phyloP scores from a whole-genome alignment of 225 moss, liverwort and hornwort species.

The Takakia lepidozioides region DNA sequence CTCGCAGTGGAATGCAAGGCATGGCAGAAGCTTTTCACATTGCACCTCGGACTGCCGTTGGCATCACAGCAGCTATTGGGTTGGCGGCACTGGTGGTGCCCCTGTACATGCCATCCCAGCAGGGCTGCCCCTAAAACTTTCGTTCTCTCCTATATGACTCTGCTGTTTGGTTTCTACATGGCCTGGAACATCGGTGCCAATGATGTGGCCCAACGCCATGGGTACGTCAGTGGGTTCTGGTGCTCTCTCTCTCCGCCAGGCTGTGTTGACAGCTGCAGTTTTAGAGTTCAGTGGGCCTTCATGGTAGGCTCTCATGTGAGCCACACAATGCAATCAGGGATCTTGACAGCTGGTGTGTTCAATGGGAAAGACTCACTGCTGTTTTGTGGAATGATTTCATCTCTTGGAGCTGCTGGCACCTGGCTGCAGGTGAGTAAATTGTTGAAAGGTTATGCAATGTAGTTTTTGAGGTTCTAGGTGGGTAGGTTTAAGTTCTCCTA shows the following conservation, averaged over 20 bases:
- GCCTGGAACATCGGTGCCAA: constrained; percentile 98
- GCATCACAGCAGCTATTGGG: constrained; percentile 52
- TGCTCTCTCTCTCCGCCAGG: constrained; percentile 76
- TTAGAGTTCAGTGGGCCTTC: constrained; percentile 80
- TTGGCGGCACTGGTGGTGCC: constrained; percentile 60
- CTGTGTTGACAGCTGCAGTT: constrained; percentile 77
- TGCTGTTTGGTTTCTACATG: constrained; percentile 90
- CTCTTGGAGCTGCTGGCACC: constrained; percentile 91
- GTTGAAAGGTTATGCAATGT: too few relatives aligned
- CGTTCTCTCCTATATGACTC: constrained; percentile 64
- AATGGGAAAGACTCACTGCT: constrained; percentile 64
- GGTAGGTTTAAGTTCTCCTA: too few relatives aligned
- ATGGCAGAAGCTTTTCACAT: constrained; percentile 94
- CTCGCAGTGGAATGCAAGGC: constrained; percentile 39
- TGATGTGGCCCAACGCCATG: constrained; percentile 95
- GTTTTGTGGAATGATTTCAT: constrained; percentile 86
- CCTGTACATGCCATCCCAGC: constrained; percentile 58
- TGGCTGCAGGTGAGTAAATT: constrained; percentile 72
- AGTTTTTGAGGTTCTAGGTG: too few relatives aligned
- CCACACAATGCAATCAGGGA: constrained; percentile 95
- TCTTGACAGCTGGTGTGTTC: constrained; percentile 56
- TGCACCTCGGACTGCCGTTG: constrained; percentile 55
- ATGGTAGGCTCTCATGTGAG: constrained; percentile 91
- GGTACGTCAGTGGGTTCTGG: constrained; percentile 95
- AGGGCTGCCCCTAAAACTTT: constrained; percentile 45